Evolutionary conservation across 176 grass and related monocot species (phyloP), one percentile per base, ranked within the genome.

Genomic region (Triticum urartu): DNA sequence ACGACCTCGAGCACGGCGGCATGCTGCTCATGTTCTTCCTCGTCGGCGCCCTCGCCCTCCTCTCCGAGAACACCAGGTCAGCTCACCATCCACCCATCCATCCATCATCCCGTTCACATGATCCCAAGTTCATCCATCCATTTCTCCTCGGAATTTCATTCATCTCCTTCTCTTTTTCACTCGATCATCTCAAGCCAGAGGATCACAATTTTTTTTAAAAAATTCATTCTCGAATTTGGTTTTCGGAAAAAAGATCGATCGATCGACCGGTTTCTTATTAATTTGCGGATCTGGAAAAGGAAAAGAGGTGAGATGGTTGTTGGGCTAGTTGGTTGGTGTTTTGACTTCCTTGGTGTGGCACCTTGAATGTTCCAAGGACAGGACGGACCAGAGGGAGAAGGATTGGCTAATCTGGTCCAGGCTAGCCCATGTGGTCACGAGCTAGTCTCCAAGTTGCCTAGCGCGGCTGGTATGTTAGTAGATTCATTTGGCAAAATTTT

Each of bases 21-120:
- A 98, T 98, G 95, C 93, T 98, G 6, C 85, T 98, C 66, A 98
- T 98, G 95, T 98, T 95, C 93, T 95, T 95, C 83, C 87, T 98
- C 87, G 95, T 90, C 40, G 95, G 95, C 6, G 47, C 75, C 7
- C 75, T 95, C 54, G 89, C 91, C 0, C 87, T 98, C 33, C 59
- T 94, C 4, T 95, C 95, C 4, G 89, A 98, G 24, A 89, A 91
- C 10, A 91, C 89, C 54, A 99, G 90, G 97, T 54, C 50, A 54
- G 50, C 15, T 14, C 21, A 68, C 22, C 42, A 32, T 2, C 6
- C 13, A 17, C 2, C 11, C 42, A 3, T 11, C 33, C 3, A 33
- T 36, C 7, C 32, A 20, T 18, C 10, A 40, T 47, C 54, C 18
- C 14, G 3, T 54, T 67, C 5, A 34, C 13, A 43, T 22, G 69